These are phyloP conservation scores for Alternaria conjuncta DNA, from an alignment of 2,329 filamentous ascomycete genomes.

Conservation along the genomic window DNA sequence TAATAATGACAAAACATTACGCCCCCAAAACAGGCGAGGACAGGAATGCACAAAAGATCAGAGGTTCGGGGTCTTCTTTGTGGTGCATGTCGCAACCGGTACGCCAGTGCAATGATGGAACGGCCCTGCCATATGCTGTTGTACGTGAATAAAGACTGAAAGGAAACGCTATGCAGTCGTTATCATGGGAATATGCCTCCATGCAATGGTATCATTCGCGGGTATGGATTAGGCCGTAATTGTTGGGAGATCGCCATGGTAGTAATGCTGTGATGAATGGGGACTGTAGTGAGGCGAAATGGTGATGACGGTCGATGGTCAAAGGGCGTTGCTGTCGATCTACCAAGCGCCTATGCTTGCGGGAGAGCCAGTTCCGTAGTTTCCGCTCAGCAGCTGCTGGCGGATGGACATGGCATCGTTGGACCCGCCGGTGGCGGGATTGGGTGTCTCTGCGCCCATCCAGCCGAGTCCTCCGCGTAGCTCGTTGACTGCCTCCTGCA, in stretches of 20 bases:
- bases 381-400: constrained; percentile 61
- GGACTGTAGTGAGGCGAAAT: background rate
- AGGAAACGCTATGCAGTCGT: constrained; percentile 49
- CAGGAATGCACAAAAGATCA: constrained; percentile 7
- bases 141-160: constrained; percentile 23
- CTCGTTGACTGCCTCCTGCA: constrained; percentile 80
- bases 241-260: constrained; percentile 3
- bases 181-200: constrained; percentile 31
- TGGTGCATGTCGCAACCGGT: constrained; percentile 6
- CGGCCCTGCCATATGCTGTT: constrained; percentile 30
- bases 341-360: constrained; percentile 65
- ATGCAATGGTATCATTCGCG: constrained; percentile 24
- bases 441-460: constrained; percentile 63
- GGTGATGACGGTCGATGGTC: background rate
- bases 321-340: constrained; percentile 10
- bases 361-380: constrained; percentile 61
- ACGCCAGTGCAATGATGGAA: constrained; percentile 21
- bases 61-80: background rate
- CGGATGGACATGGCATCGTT: constrained; percentile 45
- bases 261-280: constrained; percentile 4
- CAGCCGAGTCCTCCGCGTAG: constrained; percentile 78
- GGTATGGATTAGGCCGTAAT: constrained; percentile 15
- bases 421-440: constrained; percentile 26
- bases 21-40: constrained; percentile 13
- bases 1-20: constrained; percentile 26